Percentiles rank a stretch among this genome's conserved stretches.
Conservation (phyloP, 345 rosid species). For the Leavenworthia alabamica region DNA sequence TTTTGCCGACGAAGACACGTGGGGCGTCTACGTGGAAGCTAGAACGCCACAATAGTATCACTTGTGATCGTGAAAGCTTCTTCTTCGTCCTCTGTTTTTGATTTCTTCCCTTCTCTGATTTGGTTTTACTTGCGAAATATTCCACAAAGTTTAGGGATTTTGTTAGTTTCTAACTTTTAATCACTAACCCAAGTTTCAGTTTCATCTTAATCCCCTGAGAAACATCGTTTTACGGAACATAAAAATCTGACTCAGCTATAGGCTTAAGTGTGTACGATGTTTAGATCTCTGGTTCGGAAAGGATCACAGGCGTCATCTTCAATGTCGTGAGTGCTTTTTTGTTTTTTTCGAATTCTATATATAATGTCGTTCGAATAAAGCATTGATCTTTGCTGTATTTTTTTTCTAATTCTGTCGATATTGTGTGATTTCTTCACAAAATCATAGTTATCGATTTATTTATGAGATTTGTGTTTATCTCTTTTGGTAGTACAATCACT, state of each 20-base stretch:
- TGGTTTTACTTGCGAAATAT: not conserved
- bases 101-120: not conserved
- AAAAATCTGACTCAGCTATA: not conserved
- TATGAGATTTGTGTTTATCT: not conserved
- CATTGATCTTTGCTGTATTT: conserved; percentile 1
- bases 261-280: not conserved
- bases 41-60: conserved; percentile 9
- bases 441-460: not conserved
- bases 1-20: conserved; percentile 14
- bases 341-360: not conserved
- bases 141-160: not conserved
- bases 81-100: too few relatives aligned
- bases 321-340: conserved; percentile 27
- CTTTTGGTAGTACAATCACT: conserved; percentile 18
- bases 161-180: not conserved
- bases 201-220: not conserved
- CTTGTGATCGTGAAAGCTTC: not conserved
- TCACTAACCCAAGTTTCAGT: not conserved
- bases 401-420: not conserved
- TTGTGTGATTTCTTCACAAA: too few relatives aligned
- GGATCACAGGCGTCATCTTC: conserved; percentile 22
- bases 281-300: conserved; percentile 30
- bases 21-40: conserved; percentile 22
- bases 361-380: conserved; percentile 2
- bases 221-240: not conserved